phyloP scores from a whole-genome alignment of 1,284 basidiomycete genomes.

The Ganoderma sinense region DNA sequence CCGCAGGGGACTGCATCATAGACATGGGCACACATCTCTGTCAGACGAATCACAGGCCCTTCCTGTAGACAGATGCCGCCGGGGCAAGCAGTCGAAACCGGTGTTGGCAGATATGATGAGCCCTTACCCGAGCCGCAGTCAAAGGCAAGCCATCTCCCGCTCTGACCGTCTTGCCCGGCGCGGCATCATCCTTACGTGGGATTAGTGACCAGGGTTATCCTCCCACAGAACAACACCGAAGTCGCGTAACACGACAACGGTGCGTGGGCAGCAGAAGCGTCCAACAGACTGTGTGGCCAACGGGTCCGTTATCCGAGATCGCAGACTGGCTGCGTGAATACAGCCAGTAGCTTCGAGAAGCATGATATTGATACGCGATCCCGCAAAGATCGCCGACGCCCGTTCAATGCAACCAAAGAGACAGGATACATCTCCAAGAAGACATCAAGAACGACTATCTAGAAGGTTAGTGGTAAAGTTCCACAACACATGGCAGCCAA shows the following conservation, averaged over 20 bases:
- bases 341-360: background rate
- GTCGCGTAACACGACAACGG: background rate
- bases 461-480: background rate
- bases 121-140: background rate
- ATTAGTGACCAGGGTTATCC: background rate
- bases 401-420: background rate
- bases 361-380: background rate
- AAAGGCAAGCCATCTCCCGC: background rate
- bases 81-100: background rate
- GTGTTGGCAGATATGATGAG: background rate
- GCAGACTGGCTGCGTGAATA: background rate
- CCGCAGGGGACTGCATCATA: background rate
- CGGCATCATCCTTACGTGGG: background rate
- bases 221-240: background rate
- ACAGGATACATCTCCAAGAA: background rate
- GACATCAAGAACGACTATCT: background rate
- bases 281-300: background rate
- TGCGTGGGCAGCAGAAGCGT: background rate
- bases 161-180: background rate
- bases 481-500: background rate
- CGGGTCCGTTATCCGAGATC: background rate
- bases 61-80: background rate
- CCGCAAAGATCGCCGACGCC: background rate
- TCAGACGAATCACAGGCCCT: background rate
- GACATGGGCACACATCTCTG: background rate